Evolutionary conservation across 805 yeast species (phyloP), one percentile per base, ranked within the genome.

Genomic region (Suhomyces prunicola): DNA sequence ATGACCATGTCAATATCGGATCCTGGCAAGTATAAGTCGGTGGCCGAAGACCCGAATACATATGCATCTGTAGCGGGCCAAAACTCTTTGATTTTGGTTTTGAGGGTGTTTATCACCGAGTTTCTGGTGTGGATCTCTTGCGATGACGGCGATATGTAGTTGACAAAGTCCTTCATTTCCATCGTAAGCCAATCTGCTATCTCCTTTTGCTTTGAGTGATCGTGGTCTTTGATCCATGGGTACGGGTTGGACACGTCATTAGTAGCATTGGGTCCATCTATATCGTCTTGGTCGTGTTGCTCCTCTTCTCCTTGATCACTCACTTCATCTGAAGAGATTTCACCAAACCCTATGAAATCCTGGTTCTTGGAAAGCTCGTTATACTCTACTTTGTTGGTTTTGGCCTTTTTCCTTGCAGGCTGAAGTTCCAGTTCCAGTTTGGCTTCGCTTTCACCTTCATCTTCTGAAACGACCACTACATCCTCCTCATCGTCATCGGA

Each of bases 1-100:
- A 93, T 81, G 45, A 92, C 97, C 85, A 94, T 86, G 69, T 93
- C 99, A 31, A 93, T 90, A 76, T 93, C 99, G 0, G 97, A 90
- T 1, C 96, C 96, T 0, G 98, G 98, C 15, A 93, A 75, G 64
- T 91, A 93, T 55, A 93, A 73, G 64, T 92, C 97, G 0, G 97
- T 92, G 0, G 98, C 97, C 67, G 83, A 88, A 0, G 97, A 92
- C 0, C 99, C 99, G 74, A 94, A 93, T 6, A 92, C 96, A 56
- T 86, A 86, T 4, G 88, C 82, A 52, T 86, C 87, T 13, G 93
- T 84, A 56, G 83, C 88, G 1, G 85, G 84, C 97, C 97, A 93
- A 50, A 86, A 72, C 2, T 69, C 65, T 5, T 74, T 69, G 1
- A 82, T 75, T 49, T 82, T 77, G 6, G 68, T 64, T 56, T 86